Evolutionary conservation across 2,329 filamentous ascomycete genomes (phyloP).

Genomic region (Coniochaeta ligniaria): DNA sequence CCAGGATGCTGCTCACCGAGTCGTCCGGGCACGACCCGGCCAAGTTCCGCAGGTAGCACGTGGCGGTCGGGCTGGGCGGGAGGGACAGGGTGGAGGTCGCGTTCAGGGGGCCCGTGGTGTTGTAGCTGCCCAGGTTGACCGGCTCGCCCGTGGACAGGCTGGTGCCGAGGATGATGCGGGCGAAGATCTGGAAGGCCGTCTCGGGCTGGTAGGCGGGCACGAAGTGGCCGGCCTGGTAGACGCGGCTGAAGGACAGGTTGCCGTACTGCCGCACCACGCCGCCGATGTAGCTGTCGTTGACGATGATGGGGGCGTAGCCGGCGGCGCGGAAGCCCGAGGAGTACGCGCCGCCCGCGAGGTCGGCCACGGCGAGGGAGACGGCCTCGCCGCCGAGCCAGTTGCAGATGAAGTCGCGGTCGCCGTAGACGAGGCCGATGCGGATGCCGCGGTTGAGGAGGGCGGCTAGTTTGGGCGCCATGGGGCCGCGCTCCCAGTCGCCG

Average conservation of each 20-base stretch:
- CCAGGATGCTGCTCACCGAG: conserved; percentile 36
- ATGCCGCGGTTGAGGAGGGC: conserved; percentile 54
- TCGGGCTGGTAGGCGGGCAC: conserved; percentile 55
- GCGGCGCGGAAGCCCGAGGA: conserved; percentile 33
- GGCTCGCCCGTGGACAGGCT: conserved; percentile 48
- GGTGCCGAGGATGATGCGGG: conserved; percentile 48
- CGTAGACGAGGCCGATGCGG: conserved; percentile 65
- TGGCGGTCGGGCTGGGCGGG: conserved; percentile 38
- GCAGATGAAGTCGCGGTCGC: conserved; percentile 56
- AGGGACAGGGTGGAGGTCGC: conserved; percentile 48
- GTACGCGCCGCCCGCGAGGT: conserved; percentile 39
- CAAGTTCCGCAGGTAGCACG: conserved; percentile 54
- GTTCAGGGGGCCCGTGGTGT: conserved; percentile 49
- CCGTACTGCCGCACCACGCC: conserved; percentile 71
- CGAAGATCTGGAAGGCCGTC: conserved; percentile 52
- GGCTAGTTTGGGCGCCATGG: conserved; percentile 52
- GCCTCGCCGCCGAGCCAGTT: conserved; percentile 72
- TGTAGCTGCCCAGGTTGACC: conserved; percentile 44
- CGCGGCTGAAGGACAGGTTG: conserved; percentile 61
- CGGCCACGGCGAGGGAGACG: conserved; percentile 55
- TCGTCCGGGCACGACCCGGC: conserved; percentile 44
- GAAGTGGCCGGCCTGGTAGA: conserved; percentile 61
- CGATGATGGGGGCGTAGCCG: conserved; percentile 49
- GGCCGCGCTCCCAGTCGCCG: conserved; percentile 57
- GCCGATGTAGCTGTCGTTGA: conserved; percentile 61